Percentiles rank a stretch among this genome's conserved stretches.
Evolutionary conservation across 139 green algal genomes (phyloP).

Genomic region (Ettlia oleoabundans): DNA sequence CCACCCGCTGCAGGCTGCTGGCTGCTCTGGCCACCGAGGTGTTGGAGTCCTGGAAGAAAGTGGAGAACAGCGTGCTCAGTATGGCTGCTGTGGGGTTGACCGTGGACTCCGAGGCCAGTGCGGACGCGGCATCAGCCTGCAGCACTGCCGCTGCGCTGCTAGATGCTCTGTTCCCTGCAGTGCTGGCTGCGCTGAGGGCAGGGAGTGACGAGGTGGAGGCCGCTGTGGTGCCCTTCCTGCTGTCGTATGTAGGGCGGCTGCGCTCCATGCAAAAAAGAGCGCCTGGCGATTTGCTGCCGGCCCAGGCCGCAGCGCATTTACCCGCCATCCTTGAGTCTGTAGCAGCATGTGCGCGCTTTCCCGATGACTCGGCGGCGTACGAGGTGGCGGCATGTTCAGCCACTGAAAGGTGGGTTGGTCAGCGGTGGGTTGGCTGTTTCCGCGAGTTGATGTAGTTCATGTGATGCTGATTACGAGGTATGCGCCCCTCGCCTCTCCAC

Average conservation of each 20-base stretch:
- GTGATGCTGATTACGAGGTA: not conserved
- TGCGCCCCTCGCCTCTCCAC: not conserved
- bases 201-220: slow-evolving; percentile 70
- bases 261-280: slow-evolving; percentile 49
- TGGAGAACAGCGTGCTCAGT: slow-evolving; percentile 86
- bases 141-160: slow-evolving; percentile 48
- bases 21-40: slow-evolving; percentile 79
- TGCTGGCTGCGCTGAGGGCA: slow-evolving; percentile 43
- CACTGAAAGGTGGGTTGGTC: slow-evolving; percentile 1
- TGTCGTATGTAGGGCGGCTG: slow-evolving; percentile 71
- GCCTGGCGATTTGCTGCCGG: slow-evolving; percentile 32
- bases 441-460: not conserved
- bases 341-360: slow-evolving; percentile 41
- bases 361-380: slow-evolving; percentile 43
- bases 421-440: not conserved
- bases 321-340: slow-evolving; percentile 54
- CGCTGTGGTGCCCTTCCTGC: slow-evolving; percentile 80
- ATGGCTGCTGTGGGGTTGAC: slow-evolving; percentile 72
- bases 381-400: slow-evolving; percentile 25
- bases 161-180: slow-evolving; percentile 60
- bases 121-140: slow-evolving; percentile 58
- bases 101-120: slow-evolving; percentile 66
- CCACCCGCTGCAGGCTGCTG: slow-evolving; percentile 69
- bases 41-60: slow-evolving; percentile 82
- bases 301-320: slow-evolving; percentile 54